Conservation (phyloP, 345 rosid genomes). For the Hirschfeldia incana region DNA sequence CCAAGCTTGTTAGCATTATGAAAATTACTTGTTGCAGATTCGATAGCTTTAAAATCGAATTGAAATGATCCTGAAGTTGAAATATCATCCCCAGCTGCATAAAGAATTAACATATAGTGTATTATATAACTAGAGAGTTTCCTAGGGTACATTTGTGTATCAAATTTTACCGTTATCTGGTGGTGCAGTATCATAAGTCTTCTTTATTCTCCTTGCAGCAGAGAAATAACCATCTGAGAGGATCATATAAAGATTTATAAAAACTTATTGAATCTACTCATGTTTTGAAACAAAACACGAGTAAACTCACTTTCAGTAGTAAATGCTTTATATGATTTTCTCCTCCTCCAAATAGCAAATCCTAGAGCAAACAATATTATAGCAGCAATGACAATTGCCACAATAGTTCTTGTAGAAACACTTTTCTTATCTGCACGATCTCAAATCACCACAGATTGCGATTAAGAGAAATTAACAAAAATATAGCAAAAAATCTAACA, state of each 20-base stretch:
- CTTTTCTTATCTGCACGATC: constrained; percentile 24
- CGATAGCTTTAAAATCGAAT: constrained; percentile 30
- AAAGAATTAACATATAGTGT: background rate
- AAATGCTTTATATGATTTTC: background rate
- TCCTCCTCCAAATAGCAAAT: background rate
- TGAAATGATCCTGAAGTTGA: constrained; percentile 45
- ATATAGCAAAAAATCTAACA: background rate
- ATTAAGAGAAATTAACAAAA: background rate
- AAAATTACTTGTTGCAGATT: constrained; percentile 21
- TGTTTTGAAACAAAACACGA: background rate
- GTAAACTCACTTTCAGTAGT: constrained; percentile 12
- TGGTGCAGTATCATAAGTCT: constrained; percentile 2
- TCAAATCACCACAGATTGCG: background rate
- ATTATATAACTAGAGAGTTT: background rate
- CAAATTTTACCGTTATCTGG: constrained; percentile 38
- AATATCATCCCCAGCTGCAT: constrained; percentile 40
- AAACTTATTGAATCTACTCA: background rate
- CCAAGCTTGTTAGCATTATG: background rate
- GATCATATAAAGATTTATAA: constrained; percentile 14
- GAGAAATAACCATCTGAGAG: constrained; percentile 27
- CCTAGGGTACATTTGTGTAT: background rate
- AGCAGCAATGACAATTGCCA: constrained; percentile 7
- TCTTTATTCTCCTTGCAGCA: constrained; percentile 22
- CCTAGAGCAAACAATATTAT: constrained; percentile 14
- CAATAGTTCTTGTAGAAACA: constrained; percentile 11